Evolutionary conservation across 805 yeast species (phyloP).

Genomic region (Sungouiozyma ichnusensis): DNA sequence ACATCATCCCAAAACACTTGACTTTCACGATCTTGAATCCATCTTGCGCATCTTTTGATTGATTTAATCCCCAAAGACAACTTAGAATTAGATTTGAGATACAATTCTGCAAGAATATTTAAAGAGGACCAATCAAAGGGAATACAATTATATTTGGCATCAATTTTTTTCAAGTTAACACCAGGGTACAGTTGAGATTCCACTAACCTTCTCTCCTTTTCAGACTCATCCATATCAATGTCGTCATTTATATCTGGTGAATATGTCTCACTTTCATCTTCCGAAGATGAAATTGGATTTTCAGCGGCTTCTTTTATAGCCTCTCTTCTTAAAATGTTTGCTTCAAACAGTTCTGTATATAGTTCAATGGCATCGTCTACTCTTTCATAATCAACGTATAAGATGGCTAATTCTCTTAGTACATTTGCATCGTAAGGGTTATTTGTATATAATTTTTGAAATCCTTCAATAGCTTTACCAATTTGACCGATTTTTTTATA

Average conservation of each 20-base stretch:
- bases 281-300: constrained; percentile 25
- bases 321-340: constrained; percentile 39
- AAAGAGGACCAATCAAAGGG: constrained; percentile 81
- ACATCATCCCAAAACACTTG: constrained; percentile 37
- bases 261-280: constrained; percentile 19
- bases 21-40: constrained; percentile 64
- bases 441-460: constrained; percentile 44
- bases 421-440: constrained; percentile 53
- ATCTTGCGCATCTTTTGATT: constrained; percentile 64
- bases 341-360: constrained; percentile 53
- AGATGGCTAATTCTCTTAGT: constrained; percentile 49
- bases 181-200: constrained; percentile 22
- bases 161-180: constrained; percentile 23
- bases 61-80: constrained; percentile 53
- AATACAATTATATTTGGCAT: constrained; percentile 31
- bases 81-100: constrained; percentile 44
- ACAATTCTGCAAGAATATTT: constrained; percentile 73
- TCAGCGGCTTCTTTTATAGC: constrained; percentile 24
- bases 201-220: constrained; percentile 14
- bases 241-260: constrained; percentile 9
- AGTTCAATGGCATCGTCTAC: constrained; percentile 64
- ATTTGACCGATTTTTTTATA: constrained; percentile 56
- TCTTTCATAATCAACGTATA: constrained; percentile 42
- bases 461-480: constrained; percentile 66
- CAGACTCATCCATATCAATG: constrained; percentile 9